Base-by-base conservation (phyloP, 179 eudicot species). In the Silene coronaria region DNA sequence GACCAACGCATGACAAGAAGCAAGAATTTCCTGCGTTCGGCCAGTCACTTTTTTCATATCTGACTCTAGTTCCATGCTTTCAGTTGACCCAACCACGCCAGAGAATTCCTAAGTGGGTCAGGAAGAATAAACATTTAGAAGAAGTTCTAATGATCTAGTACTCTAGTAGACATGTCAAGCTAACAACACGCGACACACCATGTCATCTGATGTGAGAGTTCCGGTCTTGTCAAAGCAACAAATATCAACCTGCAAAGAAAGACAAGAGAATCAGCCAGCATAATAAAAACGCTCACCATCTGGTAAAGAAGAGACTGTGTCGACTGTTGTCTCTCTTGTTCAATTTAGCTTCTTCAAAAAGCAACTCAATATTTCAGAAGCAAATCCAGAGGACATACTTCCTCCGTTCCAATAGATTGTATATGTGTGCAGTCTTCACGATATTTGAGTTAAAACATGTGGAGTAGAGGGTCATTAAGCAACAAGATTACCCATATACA, bases 181-280 rank as follows among this genome's bases (percentile, higher is more conserved):
- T 3, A 63, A 65, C 51, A 10, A 69, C 17, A 80, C 63, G 32
- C 10, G 28, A 55, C 89, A 65, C 81, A 96, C 99, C 99, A 96
- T 96, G 89, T 93, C 99, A 93, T 96, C 99, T 72, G 97, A 96
- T n/a, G 99, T 93, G 23, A 96, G 88, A 75, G 99, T 96, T 77
- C 99, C 97, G 3, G 99, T 96, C 84, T 96, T 96, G 84, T 96
- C 99, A 85, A 96, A 96, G 84, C 99, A 96, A 69, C 99, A 96
- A 51, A 96, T 86, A 88, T 96, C 99, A 82, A 96, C 99, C 99
- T 96, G 89, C 78, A 80, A 67, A 10, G 22, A 63, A 76, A 69
- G 57, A 16, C 13, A 58, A 58, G 30, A 58, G 60, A 13, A 26
- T 72, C 28, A 72, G 75, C 65, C 26, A 72, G 30, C 11, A 30